phyloP scores from a whole-genome alignment of 202 grass and related monocot species.

The Schoenoplectus triqueter region DNA sequence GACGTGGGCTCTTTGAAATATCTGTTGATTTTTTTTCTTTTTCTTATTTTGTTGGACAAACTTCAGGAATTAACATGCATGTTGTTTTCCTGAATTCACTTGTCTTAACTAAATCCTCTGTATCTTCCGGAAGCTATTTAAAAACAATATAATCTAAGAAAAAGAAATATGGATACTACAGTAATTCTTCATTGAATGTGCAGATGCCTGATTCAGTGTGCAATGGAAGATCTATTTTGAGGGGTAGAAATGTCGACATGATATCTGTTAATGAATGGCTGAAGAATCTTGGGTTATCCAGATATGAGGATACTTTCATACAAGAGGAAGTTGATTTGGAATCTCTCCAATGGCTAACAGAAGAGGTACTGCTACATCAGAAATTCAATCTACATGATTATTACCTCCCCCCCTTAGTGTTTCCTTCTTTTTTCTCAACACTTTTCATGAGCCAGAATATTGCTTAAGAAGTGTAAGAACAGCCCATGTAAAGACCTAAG shows the following conservation, averaged over 20 bases:
- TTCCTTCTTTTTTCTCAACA: background rate
- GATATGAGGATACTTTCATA: slow-evolving; percentile 74
- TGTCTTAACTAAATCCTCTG: background rate
- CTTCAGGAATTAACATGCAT: background rate
- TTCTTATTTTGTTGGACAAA: background rate
- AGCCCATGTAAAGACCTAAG: background rate
- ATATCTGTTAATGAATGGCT: slow-evolving; percentile 64
- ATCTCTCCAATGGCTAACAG: slow-evolving; percentile 82
- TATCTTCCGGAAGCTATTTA: slow-evolving; percentile 12
- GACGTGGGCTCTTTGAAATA: background rate
- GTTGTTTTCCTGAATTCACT: background rate
- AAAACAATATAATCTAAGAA: slow-evolving; percentile 10
- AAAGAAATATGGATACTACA: background rate
- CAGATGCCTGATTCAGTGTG: slow-evolving; percentile 49
- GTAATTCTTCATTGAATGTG: slow-evolving; percentile 38
- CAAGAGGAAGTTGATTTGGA: slow-evolving; percentile 92
- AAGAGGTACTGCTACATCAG: slow-evolving; percentile 66
- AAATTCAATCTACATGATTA: slow-evolving; percentile 9
- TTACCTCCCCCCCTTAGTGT: background rate
- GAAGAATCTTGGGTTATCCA: slow-evolving; percentile 70
- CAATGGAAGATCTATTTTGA: slow-evolving; percentile 46
- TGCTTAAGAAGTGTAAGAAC: slow-evolving; percentile 4
- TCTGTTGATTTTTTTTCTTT: slow-evolving; percentile 22
- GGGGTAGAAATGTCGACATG: slow-evolving; percentile 48
- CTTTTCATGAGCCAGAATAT: background rate